Conservation (phyloP, 2,329 filamentous ascomycete genomes). For the Diplodia sapinea region DNA sequence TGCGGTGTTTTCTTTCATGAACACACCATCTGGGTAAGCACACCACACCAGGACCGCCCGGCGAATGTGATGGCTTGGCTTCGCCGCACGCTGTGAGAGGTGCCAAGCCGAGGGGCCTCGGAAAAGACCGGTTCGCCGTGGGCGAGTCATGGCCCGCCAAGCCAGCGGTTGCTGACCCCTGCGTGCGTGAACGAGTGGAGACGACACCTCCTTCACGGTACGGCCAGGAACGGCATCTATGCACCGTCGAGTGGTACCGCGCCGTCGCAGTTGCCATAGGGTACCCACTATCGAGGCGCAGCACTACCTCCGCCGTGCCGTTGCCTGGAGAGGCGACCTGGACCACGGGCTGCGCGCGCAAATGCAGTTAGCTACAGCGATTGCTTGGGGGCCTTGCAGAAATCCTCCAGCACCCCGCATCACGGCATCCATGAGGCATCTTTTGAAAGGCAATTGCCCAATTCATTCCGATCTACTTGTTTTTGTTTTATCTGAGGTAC, state of each 20-base stretch:
- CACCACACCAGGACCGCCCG: background rate
- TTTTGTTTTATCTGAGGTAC: background rate
- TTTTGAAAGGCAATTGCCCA: conserved; percentile 10
- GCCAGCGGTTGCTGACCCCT: background rate
- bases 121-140: conserved; percentile 20
- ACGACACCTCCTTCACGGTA: background rate
- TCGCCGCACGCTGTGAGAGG: background rate
- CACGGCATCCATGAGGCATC: background rate
- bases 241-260: conserved; percentile 17
- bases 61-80: background rate
- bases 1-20: background rate
- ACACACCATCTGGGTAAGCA: background rate
- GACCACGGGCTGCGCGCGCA: conserved; percentile 8
- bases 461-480: conserved; percentile 1
- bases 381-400: conserved; percentile 18
- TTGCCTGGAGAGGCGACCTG: conserved; percentile 5
- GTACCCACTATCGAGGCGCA: conserved; percentile 25
- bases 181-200: conserved; percentile 20
- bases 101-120: conserved; percentile 14
- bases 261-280: conserved; percentile 4
- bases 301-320: background rate
- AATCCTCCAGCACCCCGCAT: background rate
- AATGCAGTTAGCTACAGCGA: conserved; percentile 8
- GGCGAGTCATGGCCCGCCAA: conserved; percentile 5
- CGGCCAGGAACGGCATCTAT: conserved; percentile 13